Percentiles rank a stretch among this genome's conserved stretches.
Conservation (phyloP, 1,284 basidiomycete genomes). For the Sanghuangporus sanghuang region DNA sequence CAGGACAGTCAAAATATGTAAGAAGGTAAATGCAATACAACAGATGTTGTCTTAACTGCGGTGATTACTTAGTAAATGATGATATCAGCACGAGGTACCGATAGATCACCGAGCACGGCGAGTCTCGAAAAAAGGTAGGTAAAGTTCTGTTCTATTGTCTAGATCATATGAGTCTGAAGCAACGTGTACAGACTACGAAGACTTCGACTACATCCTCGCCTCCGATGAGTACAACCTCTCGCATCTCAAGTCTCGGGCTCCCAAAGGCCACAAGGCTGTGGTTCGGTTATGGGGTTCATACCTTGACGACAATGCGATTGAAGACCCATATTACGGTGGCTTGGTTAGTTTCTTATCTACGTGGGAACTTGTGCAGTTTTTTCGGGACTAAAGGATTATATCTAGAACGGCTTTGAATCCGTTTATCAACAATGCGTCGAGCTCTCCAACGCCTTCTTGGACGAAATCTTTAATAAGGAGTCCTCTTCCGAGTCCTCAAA, state of each 20-base stretch:
- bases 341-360: constrained; percentile 35
- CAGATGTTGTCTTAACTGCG: background rate
- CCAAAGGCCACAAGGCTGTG: constrained; percentile 49
- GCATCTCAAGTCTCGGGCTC: constrained; percentile 50
- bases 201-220: constrained; percentile 68
- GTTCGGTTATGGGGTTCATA: constrained; percentile 74
- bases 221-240: constrained; percentile 63
- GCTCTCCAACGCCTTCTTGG: constrained; percentile 72
- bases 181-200: constrained; percentile 46
- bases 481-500: background rate
- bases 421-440: constrained; percentile 59
- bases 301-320: constrained; percentile 55
- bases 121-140: constrained; percentile 33
- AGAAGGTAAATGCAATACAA: constrained; percentile 40
- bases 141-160: background rate
- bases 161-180: background rate
- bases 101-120: constrained; percentile 59
- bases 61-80: background rate
- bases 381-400: background rate
- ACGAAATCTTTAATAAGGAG: constrained; percentile 25
- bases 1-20: constrained; percentile 58
- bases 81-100: constrained; percentile 49
- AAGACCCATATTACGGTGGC: constrained; percentile 74
- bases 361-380: background rate
- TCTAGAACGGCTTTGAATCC: constrained; percentile 50